Evolutionary conservation across 257 asterid genomes (phyloP), one percentile per base, ranked within the genome.

Genomic region (Primulina eburnea): DNA sequence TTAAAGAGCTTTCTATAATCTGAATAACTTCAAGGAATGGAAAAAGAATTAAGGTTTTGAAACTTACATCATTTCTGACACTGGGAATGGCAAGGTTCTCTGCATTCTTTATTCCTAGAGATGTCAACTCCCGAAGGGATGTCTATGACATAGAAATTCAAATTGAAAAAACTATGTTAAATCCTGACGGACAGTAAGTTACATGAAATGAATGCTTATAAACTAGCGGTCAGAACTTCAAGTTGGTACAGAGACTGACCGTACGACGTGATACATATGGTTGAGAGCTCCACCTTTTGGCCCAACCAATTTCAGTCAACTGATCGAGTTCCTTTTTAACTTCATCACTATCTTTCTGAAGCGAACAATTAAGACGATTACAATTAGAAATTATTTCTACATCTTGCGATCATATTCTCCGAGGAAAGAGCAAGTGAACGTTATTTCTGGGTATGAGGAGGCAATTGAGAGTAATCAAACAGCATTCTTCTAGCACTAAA

Each of bases 21-120:
- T 37, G 72, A 64, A 62, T 72, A 58, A 29, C 21, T 20, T 47
- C 61, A 76, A 37, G 32, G n/a, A 68, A 57, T 32, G 50, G 47
- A 40, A 71, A 0, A 8, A 73, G 24, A 43, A 29, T 64, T 17
- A 65, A 61, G 70, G 55, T 68, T 43, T 59, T 7, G 65, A 70
- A 77, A 79, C 91, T 82, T 87, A 93, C 99, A 82, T 93, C 99
- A 69, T 90, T 90, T 80, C 99, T 67, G 67, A 81, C 84, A 76
- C 97, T 93, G 43, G 99, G 96, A 78, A 93, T 89, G 60, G 95
- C 99, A 72, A 93, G 96, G 67, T 82, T 87, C 83, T 93, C 97
- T 1, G 99, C 96, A 1, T 90, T 93, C 75, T 90, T 93, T 21
- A 93, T 75, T 74, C 99, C 99, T 60, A 93, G 88, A 72, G 91